Base-by-base conservation (phyloP, 2,329 filamentous ascomycete genomes). In the Trichoderma gracile region DNA sequence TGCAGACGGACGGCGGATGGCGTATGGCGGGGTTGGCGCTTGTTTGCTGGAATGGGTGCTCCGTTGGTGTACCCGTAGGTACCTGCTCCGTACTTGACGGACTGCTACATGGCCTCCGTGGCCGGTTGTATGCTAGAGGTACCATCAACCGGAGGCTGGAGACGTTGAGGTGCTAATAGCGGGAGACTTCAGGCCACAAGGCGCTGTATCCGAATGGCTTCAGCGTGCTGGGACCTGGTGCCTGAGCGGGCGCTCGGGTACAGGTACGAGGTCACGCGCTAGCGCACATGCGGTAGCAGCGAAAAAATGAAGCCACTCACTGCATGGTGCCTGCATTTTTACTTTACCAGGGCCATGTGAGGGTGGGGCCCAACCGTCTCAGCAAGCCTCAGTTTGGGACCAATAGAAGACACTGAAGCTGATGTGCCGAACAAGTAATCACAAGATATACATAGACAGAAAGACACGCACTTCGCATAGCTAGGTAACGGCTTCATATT, bases 301-400 rank as follows among this genome's bases (percentile, higher is more conserved):
- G 30, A 21, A 23, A 57, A 47, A 47, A 27, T 14, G 33, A 38
- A 38, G 33, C 33, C 33, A 14, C 33, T 27, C 55, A 38, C 42
- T 47, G 55, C 55, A 58, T 38, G 55, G 55, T 38, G 55, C 55
- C 58, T 43, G 58, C 30, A 38, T 38, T 9, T 38, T 38, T 38
- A 14, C 33, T 38, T 38, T 38, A 27, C 38, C 27, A 21, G 57
- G 57, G 3, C 12, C 40, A 12, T 38, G 23, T 38, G 43, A 30
- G 23, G 25, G 59, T 53, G 59, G 59, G 56, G 40, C 23, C 25
- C 19, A 12, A 19, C 40, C 38, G 40, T 54, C 49, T 38, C 38
- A 54, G n/a, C 43, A 27, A 43, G 58, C 46, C 23, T 33, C 40
- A 33, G 42, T 10, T 25, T 38, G 21, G 47, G 14, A 5, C 58